phyloP scores from a whole-genome alignment of 108 stramenopile species.

The Pseudonitzschia delicatissima region DNA sequence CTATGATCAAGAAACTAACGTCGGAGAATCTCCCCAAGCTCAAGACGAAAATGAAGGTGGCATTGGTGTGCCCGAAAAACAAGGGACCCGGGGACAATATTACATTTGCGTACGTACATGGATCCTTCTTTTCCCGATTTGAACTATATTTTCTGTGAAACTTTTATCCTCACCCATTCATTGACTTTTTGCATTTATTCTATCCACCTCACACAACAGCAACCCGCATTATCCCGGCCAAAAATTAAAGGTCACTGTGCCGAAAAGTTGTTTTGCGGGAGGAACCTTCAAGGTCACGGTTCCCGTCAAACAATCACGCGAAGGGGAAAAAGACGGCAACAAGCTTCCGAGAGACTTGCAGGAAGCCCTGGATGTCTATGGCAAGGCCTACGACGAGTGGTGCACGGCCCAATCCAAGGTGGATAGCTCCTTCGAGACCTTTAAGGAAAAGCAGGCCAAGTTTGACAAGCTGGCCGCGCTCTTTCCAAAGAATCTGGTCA shows the following conservation, averaged over 20 bases:
- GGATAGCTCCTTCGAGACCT: conserved; percentile 41
- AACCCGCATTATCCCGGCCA: conserved; percentile 80
- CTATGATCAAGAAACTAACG: conserved; percentile 56
- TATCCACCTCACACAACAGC: conserved; percentile 13
- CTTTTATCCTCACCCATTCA: background rate
- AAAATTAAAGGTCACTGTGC: conserved; percentile 72
- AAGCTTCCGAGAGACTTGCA: conserved; percentile 61
- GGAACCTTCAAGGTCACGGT: conserved; percentile 70
- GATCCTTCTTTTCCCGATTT: background rate
- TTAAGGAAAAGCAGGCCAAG: conserved; percentile 60
- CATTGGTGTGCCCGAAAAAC: conserved; percentile 58
- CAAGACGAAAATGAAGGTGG: conserved; percentile 47
- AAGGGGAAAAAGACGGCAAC: conserved; percentile 46
- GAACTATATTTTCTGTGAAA: background rate
- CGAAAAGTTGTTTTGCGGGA: conserved; percentile 58
- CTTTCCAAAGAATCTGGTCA: conserved; percentile 68
- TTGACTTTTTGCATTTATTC: background rate
- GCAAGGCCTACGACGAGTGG: conserved; percentile 70
- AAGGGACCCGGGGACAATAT: conserved; percentile 71
- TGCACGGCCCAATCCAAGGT: conserved; percentile 51
- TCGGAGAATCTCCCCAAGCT: conserved; percentile 66
- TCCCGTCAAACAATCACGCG: conserved; percentile 39
- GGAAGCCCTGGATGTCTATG: conserved; percentile 51
- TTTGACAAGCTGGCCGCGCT: conserved; percentile 60
- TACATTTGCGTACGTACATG: conserved; percentile 47